A percentile compares a stretch with the other conserved stretches of the same genome.
Conservation (phyloP, 1,139 yeast species). For the Trichomonascaceae sp. region DNA sequence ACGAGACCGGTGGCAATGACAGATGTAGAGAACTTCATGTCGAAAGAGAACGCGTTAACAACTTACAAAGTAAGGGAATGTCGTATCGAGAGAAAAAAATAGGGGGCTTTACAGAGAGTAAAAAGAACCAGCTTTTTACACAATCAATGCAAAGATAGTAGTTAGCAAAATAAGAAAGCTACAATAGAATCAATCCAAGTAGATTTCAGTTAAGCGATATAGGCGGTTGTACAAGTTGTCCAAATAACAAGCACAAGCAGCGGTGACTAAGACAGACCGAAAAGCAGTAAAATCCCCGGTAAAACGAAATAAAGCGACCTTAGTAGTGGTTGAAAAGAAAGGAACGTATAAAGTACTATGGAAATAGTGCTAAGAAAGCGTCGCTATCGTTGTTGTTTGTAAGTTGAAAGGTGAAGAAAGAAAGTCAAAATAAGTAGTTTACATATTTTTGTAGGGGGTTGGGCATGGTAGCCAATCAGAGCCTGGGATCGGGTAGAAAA, state of each 20-base stretch:
- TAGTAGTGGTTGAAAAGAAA: not conserved
- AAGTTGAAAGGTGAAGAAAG: not conserved
- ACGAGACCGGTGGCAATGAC: constrained; percentile 20
- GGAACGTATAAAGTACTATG: not conserved
- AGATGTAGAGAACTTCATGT: constrained; percentile 13
- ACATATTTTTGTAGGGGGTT: not conserved
- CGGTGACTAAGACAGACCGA: not conserved
- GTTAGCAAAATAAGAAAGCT: not conserved
- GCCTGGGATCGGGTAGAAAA: not conserved
- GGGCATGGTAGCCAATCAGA: not conserved
- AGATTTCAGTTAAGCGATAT: not conserved
- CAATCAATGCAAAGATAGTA: not conserved
- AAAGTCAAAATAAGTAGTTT: not conserved
- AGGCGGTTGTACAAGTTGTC: not conserved
- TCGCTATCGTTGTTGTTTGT: not conserved
- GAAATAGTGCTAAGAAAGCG: not conserved
- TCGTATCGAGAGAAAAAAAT: not conserved
- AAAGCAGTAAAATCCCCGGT: not conserved
- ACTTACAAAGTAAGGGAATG: not conserved
- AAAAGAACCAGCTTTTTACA: not conserved
- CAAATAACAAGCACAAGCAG: not conserved
- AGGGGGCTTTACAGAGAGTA: not conserved
- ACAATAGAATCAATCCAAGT: not conserved
- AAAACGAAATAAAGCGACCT: not conserved
- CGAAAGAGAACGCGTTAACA: constrained; percentile 4